Percentiles rank a stretch among this genome's conserved stretches.
Evolutionary conservation across 1,284 basidiomycete species (phyloP).

Genomic region (Porogramme epimiltina): DNA sequence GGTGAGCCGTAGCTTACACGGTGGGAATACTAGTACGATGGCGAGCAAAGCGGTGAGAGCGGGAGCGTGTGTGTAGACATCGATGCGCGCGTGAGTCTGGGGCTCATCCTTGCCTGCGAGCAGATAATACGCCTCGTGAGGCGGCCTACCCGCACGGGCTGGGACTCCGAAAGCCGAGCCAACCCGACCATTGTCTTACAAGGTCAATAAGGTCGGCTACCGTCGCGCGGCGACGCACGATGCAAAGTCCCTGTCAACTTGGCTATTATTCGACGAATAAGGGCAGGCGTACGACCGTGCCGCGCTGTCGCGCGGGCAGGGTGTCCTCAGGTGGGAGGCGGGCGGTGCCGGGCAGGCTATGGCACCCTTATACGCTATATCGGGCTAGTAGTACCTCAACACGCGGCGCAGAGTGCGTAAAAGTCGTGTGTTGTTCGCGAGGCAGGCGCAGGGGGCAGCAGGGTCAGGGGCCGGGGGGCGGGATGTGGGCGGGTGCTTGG

Average conservation of each 20-base stretch:
- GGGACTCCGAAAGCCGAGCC: not conserved
- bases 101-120: too few species aligned
- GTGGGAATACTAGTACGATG: too few species aligned
- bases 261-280: conserved; percentile 10
- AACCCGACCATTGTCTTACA: not conserved
- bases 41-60: too few species aligned
- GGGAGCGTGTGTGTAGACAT: too few species aligned
- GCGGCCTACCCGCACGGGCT: too few species aligned
- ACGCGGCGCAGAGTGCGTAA: not conserved
- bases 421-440: conserved; percentile 18
- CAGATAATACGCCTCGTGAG: too few species aligned
- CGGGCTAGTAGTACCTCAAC: too few species aligned
- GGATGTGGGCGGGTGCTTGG: too few species aligned
- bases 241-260: not conserved
- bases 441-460: conserved; percentile 1
- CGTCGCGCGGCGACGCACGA: not conserved
- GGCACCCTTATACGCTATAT: conserved; percentile 11
- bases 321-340: too few species aligned
- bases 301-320: not conserved
- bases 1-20: too few species aligned
- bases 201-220: not conserved
- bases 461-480: conserved; percentile 1
- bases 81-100: too few species aligned
- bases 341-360: conserved; percentile 1
- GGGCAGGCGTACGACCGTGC: conserved; percentile 2